Evolutionary conservation across 2,329 filamentous ascomycete genomes (phyloP).

Genomic region (Pseudocercospora vitis): DNA sequence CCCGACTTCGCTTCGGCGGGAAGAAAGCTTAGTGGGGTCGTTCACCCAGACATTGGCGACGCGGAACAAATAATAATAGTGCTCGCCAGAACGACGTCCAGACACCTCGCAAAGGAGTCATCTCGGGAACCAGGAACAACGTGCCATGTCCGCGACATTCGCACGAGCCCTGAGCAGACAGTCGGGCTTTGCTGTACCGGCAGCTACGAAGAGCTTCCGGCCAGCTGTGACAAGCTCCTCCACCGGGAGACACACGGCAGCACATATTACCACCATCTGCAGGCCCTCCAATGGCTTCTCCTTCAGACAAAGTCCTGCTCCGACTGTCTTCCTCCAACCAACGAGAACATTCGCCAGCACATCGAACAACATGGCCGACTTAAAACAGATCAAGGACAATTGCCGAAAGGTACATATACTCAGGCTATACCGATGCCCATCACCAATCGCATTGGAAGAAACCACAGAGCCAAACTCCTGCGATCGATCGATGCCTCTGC

Average conservation of each 20-base stretch:
- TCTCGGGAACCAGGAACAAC: neutral
- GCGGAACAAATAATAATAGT: neutral
- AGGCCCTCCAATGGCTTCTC: neutral
- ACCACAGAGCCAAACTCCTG: too few species aligned
- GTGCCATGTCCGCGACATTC: conserved; percentile 15
- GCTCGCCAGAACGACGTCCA: neutral
- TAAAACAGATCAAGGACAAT: conserved; percentile 42
- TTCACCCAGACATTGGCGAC: neutral
- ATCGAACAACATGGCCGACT: conserved; percentile 22
- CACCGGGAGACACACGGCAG: conserved; percentile 13
- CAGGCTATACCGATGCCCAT: neutral
- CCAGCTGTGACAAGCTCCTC: conserved; percentile 13
- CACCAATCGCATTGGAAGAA: neutral
- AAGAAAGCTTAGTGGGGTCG: conserved; percentile 1
- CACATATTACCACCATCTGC: conserved; percentile 4
- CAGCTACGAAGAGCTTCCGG: neutral
- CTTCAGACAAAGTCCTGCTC: neutral
- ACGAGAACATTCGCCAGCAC: conserved; percentile 18
- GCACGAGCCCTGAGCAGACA: conserved; percentile 15
- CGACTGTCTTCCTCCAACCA: neutral
- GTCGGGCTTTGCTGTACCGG: conserved; percentile 17
- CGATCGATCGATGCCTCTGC: too few species aligned
- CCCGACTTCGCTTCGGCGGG: neutral
- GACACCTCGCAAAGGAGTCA: neutral
- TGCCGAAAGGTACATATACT: conserved; percentile 47